Evolutionary conservation across 2,329 filamentous ascomycete genomes (phyloP).

Genomic region (Fusarium tuaranense): DNA sequence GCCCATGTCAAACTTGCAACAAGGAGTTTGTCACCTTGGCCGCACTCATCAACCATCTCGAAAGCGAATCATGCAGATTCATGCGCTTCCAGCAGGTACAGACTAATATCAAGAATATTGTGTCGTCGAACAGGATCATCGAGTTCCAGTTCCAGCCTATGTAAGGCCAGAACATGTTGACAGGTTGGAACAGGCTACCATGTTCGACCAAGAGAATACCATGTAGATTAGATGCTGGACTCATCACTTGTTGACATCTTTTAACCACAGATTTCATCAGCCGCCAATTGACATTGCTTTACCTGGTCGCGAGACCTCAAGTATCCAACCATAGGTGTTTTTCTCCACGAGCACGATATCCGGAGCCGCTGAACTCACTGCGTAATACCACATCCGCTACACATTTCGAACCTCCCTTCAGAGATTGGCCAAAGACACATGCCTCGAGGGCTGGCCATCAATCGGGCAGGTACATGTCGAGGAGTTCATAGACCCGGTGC

Average conservation of each 20-base stretch:
- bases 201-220: neutral
- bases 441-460: neutral
- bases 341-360: neutral
- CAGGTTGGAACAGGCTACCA: neutral
- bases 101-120: slow-evolving; percentile 39
- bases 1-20: slow-evolving; percentile 49
- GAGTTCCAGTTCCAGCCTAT: neutral
- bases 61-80: slow-evolving; percentile 56
- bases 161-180: neutral
- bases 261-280: neutral
- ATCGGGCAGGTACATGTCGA: neutral
- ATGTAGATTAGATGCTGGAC: neutral
- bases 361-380: neutral
- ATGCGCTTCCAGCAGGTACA: slow-evolving; percentile 54
- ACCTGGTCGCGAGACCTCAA: neutral
- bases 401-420: neutral
- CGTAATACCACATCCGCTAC: neutral
- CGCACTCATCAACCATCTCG: slow-evolving; percentile 56
- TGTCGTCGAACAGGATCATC: slow-evolving; percentile 27
- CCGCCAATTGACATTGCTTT: neutral
- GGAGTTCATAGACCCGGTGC: neutral
- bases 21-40: slow-evolving; percentile 55
- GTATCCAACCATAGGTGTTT: neutral
- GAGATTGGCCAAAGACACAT: no score
- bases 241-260: neutral